Percentiles rank a stretch among this genome's conserved stretches.
phyloP scores from a whole-genome alignment of 164 flowering plant genomes.

The Tetracentron sinense region DNA sequence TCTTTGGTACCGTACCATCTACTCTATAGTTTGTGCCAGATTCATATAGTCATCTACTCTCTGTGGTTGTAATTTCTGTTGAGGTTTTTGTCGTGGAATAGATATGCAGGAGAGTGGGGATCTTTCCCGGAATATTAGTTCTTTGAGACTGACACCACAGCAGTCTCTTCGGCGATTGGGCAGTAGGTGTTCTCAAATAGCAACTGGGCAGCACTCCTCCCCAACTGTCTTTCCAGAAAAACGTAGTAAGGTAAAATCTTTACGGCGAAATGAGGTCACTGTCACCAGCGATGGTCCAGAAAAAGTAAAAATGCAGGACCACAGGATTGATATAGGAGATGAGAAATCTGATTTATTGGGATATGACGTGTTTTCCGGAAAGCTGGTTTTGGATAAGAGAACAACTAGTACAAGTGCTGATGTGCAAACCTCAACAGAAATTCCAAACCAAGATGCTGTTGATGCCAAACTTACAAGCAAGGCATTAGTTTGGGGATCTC shows the following conservation, averaged over 20 bases:
- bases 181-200: constrained; percentile 63
- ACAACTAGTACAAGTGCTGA: constrained; percentile 33
- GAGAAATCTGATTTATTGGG: constrained; percentile 89
- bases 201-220: constrained; percentile 76
- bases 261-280: constrained; percentile 30
- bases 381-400: constrained; percentile 65
- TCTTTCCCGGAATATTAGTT: constrained; percentile 45
- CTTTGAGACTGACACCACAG: constrained; percentile 49
- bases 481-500: constrained; percentile 85
- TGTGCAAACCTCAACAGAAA: constrained; percentile 39
- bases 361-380: constrained; percentile 69
- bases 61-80: constrained; percentile 9
- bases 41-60: constrained; percentile 4
- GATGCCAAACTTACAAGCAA: constrained; percentile 92
- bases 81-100: constrained; percentile 11
- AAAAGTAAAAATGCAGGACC: constrained; percentile 57
- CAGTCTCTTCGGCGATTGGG: constrained; percentile 70
- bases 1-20: constrained; percentile 1
- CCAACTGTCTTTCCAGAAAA: constrained; percentile 95
- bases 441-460: constrained; percentile 42
- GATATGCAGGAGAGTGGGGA: constrained; percentile 62
- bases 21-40: too few species aligned
- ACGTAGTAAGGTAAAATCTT: constrained; percentile 60
- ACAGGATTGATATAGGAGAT: constrained; percentile 87
- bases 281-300: constrained; percentile 53